These are phyloP conservation scores for Solanum etuberosum DNA, from an alignment of 257 asterid genomes.

Conservation along the genomic window DNA sequence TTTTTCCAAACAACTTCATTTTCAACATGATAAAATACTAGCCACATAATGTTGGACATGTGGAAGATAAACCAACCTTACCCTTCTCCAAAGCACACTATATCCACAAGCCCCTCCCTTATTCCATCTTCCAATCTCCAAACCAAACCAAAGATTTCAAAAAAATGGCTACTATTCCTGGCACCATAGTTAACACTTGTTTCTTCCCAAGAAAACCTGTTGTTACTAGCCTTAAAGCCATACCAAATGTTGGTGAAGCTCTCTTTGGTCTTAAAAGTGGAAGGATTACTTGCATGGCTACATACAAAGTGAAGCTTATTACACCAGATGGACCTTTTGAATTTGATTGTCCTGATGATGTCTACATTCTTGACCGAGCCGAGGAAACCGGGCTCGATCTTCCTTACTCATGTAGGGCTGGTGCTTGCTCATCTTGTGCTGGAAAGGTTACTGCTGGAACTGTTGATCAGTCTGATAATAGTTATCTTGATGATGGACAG, in stretches of 20 bases:
- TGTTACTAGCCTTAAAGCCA: slow-evolving; percentile 23
- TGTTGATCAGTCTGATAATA: slow-evolving; percentile 70
- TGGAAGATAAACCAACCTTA: slow-evolving; percentile 5
- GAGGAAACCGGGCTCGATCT: slow-evolving; percentile 52
- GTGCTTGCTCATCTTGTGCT: slow-evolving; percentile 81
- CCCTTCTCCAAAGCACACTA: too few species aligned
- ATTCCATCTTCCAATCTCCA: too few species aligned
- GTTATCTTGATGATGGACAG: slow-evolving; percentile 63
- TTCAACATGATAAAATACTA: neutral
- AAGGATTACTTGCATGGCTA: slow-evolving; percentile 46
- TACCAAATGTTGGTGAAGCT: slow-evolving; percentile 7
- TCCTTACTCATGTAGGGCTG: slow-evolving; percentile 87
- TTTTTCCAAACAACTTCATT: too few species aligned
- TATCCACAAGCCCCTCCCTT: too few species aligned
- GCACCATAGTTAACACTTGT: slow-evolving; percentile 45
- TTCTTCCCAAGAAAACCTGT: slow-evolving; percentile 36
- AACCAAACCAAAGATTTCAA: neutral
- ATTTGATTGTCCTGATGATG: slow-evolving; percentile 33
- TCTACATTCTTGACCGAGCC: slow-evolving; percentile 51
- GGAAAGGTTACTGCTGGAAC: slow-evolving; percentile 41
- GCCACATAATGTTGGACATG: slow-evolving; percentile 7
- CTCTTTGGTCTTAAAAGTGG: slow-evolving; percentile 26
- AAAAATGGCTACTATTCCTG: slow-evolving; percentile 39
- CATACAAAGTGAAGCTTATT: slow-evolving; percentile 49
- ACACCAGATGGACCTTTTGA: slow-evolving; percentile 36